Evolutionary conservation across 169 alveolate species (phyloP).

Genomic region (Eimeria acervulina): DNA sequence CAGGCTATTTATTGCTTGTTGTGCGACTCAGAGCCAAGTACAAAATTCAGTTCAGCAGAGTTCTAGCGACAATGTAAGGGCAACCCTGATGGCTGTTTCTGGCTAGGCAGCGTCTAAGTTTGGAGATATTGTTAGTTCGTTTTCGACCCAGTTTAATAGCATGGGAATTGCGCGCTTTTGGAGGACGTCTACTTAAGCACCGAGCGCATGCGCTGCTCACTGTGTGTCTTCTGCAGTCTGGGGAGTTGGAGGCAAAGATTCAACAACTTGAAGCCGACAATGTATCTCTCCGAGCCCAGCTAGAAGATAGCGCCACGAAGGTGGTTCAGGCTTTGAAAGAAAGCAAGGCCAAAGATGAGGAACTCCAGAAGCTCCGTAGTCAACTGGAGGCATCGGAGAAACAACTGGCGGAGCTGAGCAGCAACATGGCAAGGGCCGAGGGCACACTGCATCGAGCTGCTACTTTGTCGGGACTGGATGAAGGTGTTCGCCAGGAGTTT

Average conservation of each 20-base stretch:
- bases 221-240: slow-evolving; percentile 19
- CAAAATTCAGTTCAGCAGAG: background rate
- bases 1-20: background rate
- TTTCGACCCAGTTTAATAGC: background rate
- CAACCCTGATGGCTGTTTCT: background rate
- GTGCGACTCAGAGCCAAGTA: slow-evolving; percentile 37
- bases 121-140: background rate
- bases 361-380: slow-evolving; percentile 52
- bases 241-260: slow-evolving; percentile 66
- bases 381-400: slow-evolving; percentile 26
- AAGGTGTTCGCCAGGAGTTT: slow-evolving; percentile 69
- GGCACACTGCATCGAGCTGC: slow-evolving; percentile 82
- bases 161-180: background rate
- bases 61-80: slow-evolving; percentile 19
- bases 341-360: slow-evolving; percentile 63
- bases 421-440: slow-evolving; percentile 74
- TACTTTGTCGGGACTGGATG: slow-evolving; percentile 78
- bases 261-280: slow-evolving; percentile 55
- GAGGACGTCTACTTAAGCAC: background rate
- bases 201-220: background rate
- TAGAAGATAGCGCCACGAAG: slow-evolving; percentile 66
- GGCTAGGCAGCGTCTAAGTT: background rate
- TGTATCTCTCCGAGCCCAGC: slow-evolving; percentile 69
- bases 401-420: slow-evolving; percentile 69
- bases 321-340: slow-evolving; percentile 61